Conservation (phyloP, 2,329 filamentous ascomycete species). For the Thielaviopsis euricoi region DNA sequence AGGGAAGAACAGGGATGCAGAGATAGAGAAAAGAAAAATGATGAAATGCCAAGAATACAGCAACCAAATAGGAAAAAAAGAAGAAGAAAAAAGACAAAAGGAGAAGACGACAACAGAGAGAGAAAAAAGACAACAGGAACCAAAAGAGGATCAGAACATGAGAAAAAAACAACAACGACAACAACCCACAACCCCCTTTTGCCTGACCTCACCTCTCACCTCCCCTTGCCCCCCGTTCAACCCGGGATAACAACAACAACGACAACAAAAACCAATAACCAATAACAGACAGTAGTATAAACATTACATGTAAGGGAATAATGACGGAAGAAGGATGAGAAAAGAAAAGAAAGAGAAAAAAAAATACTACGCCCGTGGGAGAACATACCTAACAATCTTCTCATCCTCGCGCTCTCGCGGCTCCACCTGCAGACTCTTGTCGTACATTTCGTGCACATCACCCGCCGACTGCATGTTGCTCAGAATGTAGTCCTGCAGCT, state of each 20-base stretch:
- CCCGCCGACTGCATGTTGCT: constrained; percentile 91
- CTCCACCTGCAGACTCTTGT: constrained; percentile 85
- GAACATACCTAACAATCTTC: constrained; percentile 89
- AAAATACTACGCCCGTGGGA: constrained; percentile 12
- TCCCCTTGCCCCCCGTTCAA: background rate
- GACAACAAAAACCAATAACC: background rate
- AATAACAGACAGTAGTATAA: background rate
- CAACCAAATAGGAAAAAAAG: background rate
- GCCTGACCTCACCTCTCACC: too few relatives aligned
- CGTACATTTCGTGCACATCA: constrained; percentile 98
- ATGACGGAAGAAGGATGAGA: background rate
- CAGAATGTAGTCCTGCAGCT: constrained; percentile 91
- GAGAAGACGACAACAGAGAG: too few relatives aligned
- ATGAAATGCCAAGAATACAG: background rate
- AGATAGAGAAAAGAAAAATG: background rate
- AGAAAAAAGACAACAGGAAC: too few relatives aligned
- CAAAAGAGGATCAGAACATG: too few relatives aligned
- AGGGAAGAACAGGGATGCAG: background rate
- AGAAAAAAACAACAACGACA: background rate
- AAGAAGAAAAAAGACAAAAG: background rate
- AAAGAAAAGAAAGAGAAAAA: background rate
- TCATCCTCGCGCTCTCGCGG: constrained; percentile 94
- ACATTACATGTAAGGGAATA: background rate
- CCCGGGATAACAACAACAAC: too few relatives aligned
- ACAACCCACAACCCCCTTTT: background rate